Conservation (phyloP, 768 basidiomycete species). For the Pleurotus tuber-regium region DNA sequence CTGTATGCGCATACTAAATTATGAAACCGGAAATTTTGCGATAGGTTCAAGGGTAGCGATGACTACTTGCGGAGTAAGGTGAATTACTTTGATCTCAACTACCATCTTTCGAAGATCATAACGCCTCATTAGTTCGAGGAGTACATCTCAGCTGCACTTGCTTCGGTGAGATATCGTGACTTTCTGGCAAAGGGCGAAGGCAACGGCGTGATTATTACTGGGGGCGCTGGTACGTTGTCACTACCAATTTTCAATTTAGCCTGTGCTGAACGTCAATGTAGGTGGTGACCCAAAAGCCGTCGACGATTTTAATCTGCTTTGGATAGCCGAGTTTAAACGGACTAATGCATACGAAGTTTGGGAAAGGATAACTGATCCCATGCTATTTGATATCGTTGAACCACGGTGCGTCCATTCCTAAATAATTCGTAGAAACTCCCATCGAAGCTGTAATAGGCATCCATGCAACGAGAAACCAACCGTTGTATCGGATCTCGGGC, state of each 20-base stretch:
- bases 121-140: slow-evolving; percentile 74
- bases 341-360: slow-evolving; percentile 89
- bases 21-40: slow-evolving; percentile 3
- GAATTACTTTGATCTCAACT: slow-evolving; percentile 10
- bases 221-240: slow-evolving; percentile 51
- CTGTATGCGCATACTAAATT: not conserved
- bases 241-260: not conserved
- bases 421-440: not conserved
- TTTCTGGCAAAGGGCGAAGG: slow-evolving; percentile 72
- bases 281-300: slow-evolving; percentile 56
- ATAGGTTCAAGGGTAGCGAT: slow-evolving; percentile 91
- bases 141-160: slow-evolving; percentile 85
- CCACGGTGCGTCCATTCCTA: slow-evolving; percentile 57
- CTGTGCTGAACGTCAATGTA: slow-evolving; percentile 6
- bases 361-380: slow-evolving; percentile 87
- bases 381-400: slow-evolving; percentile 94
- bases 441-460: slow-evolving; percentile 52
- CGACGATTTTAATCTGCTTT: slow-evolving; percentile 84
- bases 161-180: slow-evolving; percentile 88
- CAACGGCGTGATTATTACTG: slow-evolving; percentile 63
- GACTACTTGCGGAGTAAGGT: slow-evolving; percentile 91
- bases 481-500: slow-evolving; percentile 86
- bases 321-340: slow-evolving; percentile 85
- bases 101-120: not conserved
- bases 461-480: slow-evolving; percentile 92